These are phyloP conservation scores for Aspergillus sclerotiicarbonarius DNA, from an alignment of 495 filamentous ascomycete genomes.

Conservation along the genomic window DNA sequence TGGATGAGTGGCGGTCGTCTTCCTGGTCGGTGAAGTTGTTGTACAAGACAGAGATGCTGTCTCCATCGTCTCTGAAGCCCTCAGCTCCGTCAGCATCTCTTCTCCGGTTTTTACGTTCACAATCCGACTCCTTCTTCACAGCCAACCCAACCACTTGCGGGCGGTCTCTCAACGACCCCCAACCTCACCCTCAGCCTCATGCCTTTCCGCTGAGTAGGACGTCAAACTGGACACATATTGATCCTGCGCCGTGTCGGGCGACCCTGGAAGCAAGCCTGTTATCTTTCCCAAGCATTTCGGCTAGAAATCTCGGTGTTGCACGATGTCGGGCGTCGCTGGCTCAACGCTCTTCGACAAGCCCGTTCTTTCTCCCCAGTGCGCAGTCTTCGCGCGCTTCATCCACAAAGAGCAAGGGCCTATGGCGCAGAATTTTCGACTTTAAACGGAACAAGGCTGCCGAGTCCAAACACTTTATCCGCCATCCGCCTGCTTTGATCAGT, in stretches of 20 bases:
- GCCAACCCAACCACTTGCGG: constrained; percentile 36
- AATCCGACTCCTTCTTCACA: constrained; percentile 55
- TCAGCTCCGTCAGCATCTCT: constrained; percentile 57
- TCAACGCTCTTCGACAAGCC: background rate
- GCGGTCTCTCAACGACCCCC: constrained; percentile 10
- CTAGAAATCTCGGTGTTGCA: constrained; percentile 7
- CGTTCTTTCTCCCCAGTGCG: background rate
- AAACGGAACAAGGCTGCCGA: constrained; percentile 33
- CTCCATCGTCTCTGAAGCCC: constrained; percentile 33
- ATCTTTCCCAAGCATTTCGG: constrained; percentile 4
- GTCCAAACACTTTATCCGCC: constrained; percentile 18
- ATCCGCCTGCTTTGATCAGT: constrained; percentile 30
- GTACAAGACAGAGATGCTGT: constrained; percentile 35
- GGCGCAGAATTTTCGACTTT: constrained; percentile 54
- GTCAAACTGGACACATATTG: constrained; percentile 27
- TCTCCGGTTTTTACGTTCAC: constrained; percentile 60
- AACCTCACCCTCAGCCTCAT: constrained; percentile 6
- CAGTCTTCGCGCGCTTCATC: constrained; percentile 36
- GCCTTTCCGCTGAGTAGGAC: constrained; percentile 17
- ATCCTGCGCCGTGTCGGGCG: constrained; percentile 13
- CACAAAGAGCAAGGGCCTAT: constrained; percentile 48
- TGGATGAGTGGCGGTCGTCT: constrained; percentile 5
- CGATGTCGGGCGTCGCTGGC: constrained; percentile 14
- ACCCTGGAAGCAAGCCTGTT: constrained; percentile 13
- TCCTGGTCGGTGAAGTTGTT: constrained; percentile 4